phyloP scores from a whole-genome alignment of 129 eudicot genomes.

The Arctium lappa region DNA sequence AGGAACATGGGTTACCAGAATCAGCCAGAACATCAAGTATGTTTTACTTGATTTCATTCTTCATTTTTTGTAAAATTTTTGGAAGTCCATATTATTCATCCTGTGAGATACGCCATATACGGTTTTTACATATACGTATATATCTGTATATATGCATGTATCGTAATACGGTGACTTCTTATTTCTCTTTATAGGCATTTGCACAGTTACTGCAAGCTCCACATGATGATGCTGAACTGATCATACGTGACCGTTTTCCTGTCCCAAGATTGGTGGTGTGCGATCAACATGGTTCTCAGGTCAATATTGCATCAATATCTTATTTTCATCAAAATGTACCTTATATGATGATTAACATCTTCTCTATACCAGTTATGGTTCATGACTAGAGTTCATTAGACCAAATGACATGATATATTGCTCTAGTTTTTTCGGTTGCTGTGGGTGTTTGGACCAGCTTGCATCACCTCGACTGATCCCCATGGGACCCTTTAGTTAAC shows the following conservation, averaged over 20 bases:
- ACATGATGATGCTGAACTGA: conserved; percentile 70
- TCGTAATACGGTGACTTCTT: not conserved
- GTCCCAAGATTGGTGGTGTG: conserved; percentile 95
- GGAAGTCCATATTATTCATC: not conserved
- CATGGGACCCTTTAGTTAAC: not conserved
- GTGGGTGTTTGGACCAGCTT: not conserved
- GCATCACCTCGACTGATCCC: not conserved
- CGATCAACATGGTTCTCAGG: conserved; percentile 99
- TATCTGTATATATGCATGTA: not conserved
- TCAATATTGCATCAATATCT: conserved; percentile 1
- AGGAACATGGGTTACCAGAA: conserved; percentile 91
- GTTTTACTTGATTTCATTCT: conserved; percentile 9
- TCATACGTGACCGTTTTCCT: conserved; percentile 81
- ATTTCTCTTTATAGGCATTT: conserved; percentile 52
- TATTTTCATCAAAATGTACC: not conserved
- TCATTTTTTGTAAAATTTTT: not conserved
- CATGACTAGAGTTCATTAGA: not conserved
- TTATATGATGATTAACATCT: not conserved
- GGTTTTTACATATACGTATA: not conserved
- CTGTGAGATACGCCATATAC: not conserved
- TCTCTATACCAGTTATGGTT: not conserved
- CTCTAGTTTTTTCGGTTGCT: not conserved
- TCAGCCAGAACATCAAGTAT: conserved; percentile 83
- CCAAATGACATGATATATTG: not conserved
- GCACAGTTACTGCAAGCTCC: conserved; percentile 85